phyloP scores from a whole-genome alignment of 2,329 filamentous ascomycete genomes.

The Podosphaera fusca region DNA sequence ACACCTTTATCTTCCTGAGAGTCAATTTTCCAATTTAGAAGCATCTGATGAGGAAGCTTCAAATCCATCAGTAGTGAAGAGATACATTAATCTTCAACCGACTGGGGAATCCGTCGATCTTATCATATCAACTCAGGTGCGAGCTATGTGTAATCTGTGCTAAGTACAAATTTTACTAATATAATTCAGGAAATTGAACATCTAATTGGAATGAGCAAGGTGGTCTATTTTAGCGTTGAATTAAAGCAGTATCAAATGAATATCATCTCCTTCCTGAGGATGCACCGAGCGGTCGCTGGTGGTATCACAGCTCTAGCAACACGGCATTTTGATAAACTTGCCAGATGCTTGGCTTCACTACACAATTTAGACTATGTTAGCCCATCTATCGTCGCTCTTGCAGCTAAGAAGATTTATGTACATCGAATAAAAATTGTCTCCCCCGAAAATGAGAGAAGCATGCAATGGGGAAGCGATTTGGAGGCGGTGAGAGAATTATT shows the following conservation, averaged over 20 bases:
- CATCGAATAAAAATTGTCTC: slow-evolving; percentile 55
- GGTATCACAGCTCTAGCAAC: slow-evolving; percentile 63
- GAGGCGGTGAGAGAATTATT: slow-evolving; percentile 45
- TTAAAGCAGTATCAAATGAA: slow-evolving; percentile 71
- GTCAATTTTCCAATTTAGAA: slow-evolving; percentile 56
- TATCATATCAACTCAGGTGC: slow-evolving; percentile 11
- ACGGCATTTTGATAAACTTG: slow-evolving; percentile 47
- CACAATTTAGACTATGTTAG: slow-evolving; percentile 64
- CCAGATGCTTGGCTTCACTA: slow-evolving; percentile 53
- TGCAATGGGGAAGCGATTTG: slow-evolving; percentile 77
- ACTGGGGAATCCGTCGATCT: slow-evolving; percentile 6
- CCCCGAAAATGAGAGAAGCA: slow-evolving; percentile 55
- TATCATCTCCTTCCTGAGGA: slow-evolving; percentile 62
- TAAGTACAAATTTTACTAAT: slow-evolving; percentile 5
- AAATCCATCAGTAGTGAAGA: slow-evolving; percentile 16
- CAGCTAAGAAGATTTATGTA: slow-evolving; percentile 65
- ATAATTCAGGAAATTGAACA: slow-evolving; percentile 12
- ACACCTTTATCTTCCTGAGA: slow-evolving; percentile 52
- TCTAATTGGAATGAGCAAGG: slow-evolving; percentile 25
- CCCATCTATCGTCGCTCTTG: slow-evolving; percentile 61
- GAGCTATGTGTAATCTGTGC: slow-evolving; percentile 1
- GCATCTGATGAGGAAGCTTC: slow-evolving; percentile 22
- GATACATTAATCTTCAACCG: slow-evolving; percentile 6
- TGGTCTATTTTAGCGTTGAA: slow-evolving; percentile 48
- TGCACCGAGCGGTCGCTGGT: slow-evolving; percentile 63